Evolutionary conservation across 1,284 basidiomycete species (phyloP).

Genomic region (Butyriboletus appendiculatus): DNA sequence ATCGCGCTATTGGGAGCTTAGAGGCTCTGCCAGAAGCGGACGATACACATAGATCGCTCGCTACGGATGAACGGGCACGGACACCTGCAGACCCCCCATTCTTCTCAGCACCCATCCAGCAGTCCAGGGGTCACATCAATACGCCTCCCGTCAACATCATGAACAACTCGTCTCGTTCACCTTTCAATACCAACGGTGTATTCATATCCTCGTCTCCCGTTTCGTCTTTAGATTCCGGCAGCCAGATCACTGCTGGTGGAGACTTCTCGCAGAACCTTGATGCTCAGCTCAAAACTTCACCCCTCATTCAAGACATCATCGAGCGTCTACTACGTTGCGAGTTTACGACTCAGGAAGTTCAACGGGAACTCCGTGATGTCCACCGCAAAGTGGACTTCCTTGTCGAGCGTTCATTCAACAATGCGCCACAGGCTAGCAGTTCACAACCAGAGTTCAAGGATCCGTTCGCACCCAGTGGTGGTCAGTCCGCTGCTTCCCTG

Average conservation of each 20-base stretch:
- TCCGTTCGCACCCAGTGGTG: conserved; percentile 58
- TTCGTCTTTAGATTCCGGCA: conserved; percentile 73
- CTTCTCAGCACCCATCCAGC: conserved; percentile 34
- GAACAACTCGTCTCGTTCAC: conserved; percentile 30
- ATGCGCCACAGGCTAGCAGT: conserved; percentile 23
- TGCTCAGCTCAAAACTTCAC: conserved; percentile 68
- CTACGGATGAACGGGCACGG: conserved; percentile 27
- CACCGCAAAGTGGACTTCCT: conserved; percentile 76
- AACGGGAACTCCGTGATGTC: conserved; percentile 71
- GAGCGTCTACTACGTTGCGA: conserved; percentile 77
- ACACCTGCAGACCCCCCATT: conserved; percentile 38
- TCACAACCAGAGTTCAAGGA: conserved; percentile 73
- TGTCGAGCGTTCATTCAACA: conserved; percentile 61
- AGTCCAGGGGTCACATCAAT: conserved; percentile 23
- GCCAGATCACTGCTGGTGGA: conserved; percentile 51
- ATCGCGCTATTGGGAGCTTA: conserved; percentile 47
- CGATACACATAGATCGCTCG: conserved; percentile 37
- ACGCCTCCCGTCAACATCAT: conserved; percentile 34
- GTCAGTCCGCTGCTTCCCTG: conserved; percentile 39
- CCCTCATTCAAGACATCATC: conserved; percentile 73
- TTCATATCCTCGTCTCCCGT: conserved; percentile 70
- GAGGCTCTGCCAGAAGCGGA: conserved; percentile 59
- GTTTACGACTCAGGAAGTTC: conserved; percentile 68
- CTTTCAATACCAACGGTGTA: conserved; percentile 43
- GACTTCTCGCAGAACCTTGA: conserved; percentile 58